phyloP scores from a whole-genome alignment of 345 rosid species.

The Arabidopsis thaliana region TAIR10.1 NC_003074.8:1327001-1327500 shows the following conservation, averaged over 20 bases:
- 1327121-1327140: slow-evolving; percentile 1
- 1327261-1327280: neutral
- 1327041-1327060: slow-evolving; percentile 2
- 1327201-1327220: slow-evolving; percentile 76
- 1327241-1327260: slow-evolving; percentile 76
- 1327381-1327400: neutral
- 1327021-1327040: neutral
- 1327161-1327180: neutral
- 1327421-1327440: neutral
- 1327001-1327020: slow-evolving; percentile 2
- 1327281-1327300: slow-evolving; percentile 17
- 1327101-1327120: slow-evolving; percentile 8
- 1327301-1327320: slow-evolving; percentile 10
- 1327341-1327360: neutral
- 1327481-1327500: neutral
- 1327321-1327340: slow-evolving; percentile 16
- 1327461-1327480: neutral
- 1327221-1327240: slow-evolving; percentile 91
- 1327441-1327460: neutral
- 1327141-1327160: slow-evolving; percentile 8
- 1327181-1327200: slow-evolving; percentile 54
- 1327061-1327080: neutral
- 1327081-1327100: slow-evolving; percentile 1
- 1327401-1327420: neutral
- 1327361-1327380: neutral